These are phyloP conservation scores for Stachybotrys elegans DNA, from an alignment of 2,329 filamentous ascomycete genomes.

Conservation along the genomic window DNA sequence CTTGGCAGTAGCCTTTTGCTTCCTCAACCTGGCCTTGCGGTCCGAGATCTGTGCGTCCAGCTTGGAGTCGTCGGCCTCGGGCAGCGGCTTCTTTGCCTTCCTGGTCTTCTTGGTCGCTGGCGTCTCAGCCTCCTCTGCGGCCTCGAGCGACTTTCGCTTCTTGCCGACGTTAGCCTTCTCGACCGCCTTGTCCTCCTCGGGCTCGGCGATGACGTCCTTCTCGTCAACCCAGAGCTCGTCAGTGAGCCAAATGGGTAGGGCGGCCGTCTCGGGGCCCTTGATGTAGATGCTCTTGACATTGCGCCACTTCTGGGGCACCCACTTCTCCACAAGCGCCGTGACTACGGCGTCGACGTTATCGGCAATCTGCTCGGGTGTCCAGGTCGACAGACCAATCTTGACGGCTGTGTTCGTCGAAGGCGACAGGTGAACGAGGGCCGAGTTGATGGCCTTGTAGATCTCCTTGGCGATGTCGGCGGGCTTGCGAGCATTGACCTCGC, in stretches of 20 bases:
- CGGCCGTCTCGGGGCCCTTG: conserved; percentile 83
- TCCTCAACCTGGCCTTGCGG: conserved; percentile 51
- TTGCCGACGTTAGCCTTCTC: conserved; percentile 59
- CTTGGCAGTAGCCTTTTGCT: conserved; percentile 54
- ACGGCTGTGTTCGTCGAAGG: conserved; percentile 77
- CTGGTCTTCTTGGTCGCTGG: conserved; percentile 32
- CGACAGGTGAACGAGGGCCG: conserved; percentile 75
- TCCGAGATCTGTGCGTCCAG: conserved; percentile 56
- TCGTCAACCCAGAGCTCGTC: conserved; percentile 86
- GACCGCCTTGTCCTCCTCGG: conserved; percentile 44
- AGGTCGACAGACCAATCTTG: conserved; percentile 70
- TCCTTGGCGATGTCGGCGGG: conserved; percentile 70
- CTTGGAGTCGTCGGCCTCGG: conserved; percentile 45
- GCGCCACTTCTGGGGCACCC: conserved; percentile 80
- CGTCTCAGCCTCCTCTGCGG: conserved; percentile 40
- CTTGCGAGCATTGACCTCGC: conserved; percentile 41
- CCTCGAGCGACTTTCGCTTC: conserved; percentile 51
- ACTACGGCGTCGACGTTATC: conserved; percentile 76
- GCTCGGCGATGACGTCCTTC: conserved; percentile 64
- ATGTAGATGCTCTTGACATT: conserved; percentile 82
- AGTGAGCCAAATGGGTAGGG: conserved; percentile 91
- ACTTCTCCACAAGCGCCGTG: conserved; percentile 66
- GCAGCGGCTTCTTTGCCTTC: conserved; percentile 26
- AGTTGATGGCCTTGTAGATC: conserved; percentile 69
- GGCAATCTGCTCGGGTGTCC: conserved; percentile 68